phyloP scores from a whole-genome alignment of 176 grass and related monocot genomes.

The Bromus sterilis region DNA sequence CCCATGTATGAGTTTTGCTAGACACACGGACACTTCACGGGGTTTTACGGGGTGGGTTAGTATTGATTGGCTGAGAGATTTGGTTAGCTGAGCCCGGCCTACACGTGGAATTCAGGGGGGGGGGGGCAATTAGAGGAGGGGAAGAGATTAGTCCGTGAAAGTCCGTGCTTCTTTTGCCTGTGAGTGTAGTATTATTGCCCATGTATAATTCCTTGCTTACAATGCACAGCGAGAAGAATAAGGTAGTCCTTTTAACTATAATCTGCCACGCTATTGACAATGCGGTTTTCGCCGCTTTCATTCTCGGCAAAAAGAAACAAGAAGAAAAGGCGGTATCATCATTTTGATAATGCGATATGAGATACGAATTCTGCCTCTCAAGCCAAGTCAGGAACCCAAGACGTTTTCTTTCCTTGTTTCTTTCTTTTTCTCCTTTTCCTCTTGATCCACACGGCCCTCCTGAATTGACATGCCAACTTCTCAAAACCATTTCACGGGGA shows the following conservation, averaged over 20 bases:
- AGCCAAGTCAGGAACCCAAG: neutral
- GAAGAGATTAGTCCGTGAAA: too few relatives aligned
- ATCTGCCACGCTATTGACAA: neutral
- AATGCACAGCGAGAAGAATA: neutral
- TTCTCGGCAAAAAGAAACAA: neutral
- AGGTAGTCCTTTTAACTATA: neutral
- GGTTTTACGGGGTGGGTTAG: too few relatives aligned
- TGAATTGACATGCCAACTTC: slow-evolving; percentile 43
- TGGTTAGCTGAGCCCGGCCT: too few relatives aligned
- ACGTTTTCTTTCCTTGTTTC: neutral
- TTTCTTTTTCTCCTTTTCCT: neutral
- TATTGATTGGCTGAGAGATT: too few relatives aligned
- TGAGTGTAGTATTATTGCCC: too few relatives aligned
- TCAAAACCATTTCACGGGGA: slow-evolving; percentile 10
- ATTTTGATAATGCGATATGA: neutral
- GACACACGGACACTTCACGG: too few relatives aligned
- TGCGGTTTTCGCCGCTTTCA: neutral
- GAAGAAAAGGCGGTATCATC: neutral
- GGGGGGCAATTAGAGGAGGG: too few relatives aligned
- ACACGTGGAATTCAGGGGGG: too few relatives aligned
- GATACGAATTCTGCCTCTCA: neutral
- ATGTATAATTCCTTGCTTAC: neutral
- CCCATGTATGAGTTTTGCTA: too few relatives aligned
- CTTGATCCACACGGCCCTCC: neutral
- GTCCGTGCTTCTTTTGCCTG: too few relatives aligned